These are phyloP conservation scores for Puccinia polysora DNA, from an alignment of 1,284 basidiomycete species.

Conservation along the genomic window DNA sequence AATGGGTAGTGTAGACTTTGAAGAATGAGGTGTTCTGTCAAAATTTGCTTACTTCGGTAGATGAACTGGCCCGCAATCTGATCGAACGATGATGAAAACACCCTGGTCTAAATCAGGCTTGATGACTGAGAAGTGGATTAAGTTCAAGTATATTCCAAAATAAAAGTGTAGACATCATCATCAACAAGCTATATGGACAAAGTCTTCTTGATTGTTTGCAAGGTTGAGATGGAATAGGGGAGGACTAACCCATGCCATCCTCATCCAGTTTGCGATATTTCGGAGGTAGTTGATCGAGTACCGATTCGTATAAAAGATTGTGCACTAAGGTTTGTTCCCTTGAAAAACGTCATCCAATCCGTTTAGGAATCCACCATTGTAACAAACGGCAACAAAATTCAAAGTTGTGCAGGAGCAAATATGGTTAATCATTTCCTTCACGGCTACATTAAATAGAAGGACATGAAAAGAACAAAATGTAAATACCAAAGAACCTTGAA, in stretches of 20 bases:
- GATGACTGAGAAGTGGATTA: conserved; percentile 8
- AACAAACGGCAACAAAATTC: too few relatives aligned
- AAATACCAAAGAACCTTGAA: conserved; percentile 14
- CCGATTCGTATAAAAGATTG: conserved; percentile 31
- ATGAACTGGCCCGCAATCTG: conserved; percentile 32
- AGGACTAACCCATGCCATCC: conserved; percentile 33
- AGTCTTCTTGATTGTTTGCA: not conserved
- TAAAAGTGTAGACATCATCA: not conserved
- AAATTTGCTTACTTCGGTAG: conserved; percentile 21
- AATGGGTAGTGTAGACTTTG: too few relatives aligned
- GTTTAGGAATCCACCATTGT: too few relatives aligned
- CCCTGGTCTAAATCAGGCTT: conserved; percentile 32
- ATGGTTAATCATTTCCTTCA: too few relatives aligned
- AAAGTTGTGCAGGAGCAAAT: too few relatives aligned
- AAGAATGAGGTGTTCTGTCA: too few relatives aligned
- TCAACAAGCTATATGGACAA: not conserved
- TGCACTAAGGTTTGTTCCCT: conserved; percentile 41
- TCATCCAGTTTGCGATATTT: conserved; percentile 41
- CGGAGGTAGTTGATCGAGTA: conserved; percentile 27
- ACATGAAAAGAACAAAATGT: not conserved
- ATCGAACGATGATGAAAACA: conserved; percentile 27
- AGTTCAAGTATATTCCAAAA: not conserved
- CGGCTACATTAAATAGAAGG: too few relatives aligned
- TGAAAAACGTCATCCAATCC: too few relatives aligned
- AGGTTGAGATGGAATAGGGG: not conserved